Evolutionary conservation across 192 early-diverging fungal species (phyloP).

Genomic region (Backusella australiensis): DNA sequence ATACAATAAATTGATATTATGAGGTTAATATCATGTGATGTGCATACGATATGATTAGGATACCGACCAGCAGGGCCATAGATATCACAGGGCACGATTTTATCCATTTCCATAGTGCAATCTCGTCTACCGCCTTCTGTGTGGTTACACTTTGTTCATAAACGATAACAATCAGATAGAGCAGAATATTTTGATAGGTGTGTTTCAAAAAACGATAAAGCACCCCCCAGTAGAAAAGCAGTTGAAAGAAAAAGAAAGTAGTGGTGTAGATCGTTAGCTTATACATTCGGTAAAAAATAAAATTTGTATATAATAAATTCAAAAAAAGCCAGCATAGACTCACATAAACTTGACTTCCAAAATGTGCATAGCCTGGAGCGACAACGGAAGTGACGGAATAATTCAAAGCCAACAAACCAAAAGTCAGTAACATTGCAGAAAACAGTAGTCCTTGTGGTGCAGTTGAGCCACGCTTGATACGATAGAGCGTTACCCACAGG

Average conservation of each 20-base stretch:
- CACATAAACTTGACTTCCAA: slow-evolving; percentile 57
- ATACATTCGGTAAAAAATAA: background rate
- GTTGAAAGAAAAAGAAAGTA: background rate
- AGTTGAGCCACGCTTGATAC: slow-evolving; percentile 41
- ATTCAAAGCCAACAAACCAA: slow-evolving; percentile 47
- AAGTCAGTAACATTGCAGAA: slow-evolving; percentile 43
- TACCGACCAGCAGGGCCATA: slow-evolving; percentile 42
- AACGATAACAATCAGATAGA: background rate
- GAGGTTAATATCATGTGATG: background rate
- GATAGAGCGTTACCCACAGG: slow-evolving; percentile 49
- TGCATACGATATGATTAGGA: background rate
- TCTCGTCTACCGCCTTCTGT: slow-evolving; percentile 33
- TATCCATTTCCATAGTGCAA: slow-evolving; percentile 41
- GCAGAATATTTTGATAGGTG: background rate
- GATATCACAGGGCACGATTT: slow-evolving; percentile 57
- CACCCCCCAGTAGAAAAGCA: background rate
- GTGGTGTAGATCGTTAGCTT: background rate
- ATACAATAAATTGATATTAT: background rate
- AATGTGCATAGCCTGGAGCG: slow-evolving; percentile 55
- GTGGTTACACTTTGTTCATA: slow-evolving; percentile 44
- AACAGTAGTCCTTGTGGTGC: slow-evolving; percentile 53
- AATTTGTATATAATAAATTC: background rate
- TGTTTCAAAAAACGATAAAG: background rate
- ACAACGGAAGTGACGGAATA: slow-evolving; percentile 52
- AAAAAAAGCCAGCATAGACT: slow-evolving; percentile 18